Conservation (phyloP, 345 rosid genomes). For the Moricandia arvensis region DNA sequence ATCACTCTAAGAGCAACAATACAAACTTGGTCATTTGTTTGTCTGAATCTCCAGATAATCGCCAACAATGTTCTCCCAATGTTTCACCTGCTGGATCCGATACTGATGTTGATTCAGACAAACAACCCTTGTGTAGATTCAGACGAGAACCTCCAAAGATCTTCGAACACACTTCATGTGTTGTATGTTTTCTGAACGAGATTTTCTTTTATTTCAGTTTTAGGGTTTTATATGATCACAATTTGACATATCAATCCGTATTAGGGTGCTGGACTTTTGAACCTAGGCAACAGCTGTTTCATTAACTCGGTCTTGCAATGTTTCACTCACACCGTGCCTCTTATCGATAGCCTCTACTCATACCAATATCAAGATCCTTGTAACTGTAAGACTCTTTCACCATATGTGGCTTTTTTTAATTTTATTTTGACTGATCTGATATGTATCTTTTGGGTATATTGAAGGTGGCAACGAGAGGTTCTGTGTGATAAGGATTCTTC, state of each 20-base stretch:
- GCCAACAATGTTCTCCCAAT: neutral
- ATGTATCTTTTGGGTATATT: neutral
- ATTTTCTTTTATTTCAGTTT: neutral
- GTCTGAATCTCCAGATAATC: neutral
- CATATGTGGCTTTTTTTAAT: neutral
- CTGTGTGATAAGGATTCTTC: slow-evolving; percentile 58
- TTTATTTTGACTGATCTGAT: neutral
- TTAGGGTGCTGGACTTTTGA: slow-evolving; percentile 84
- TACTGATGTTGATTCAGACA: neutral
- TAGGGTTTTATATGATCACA: neutral
- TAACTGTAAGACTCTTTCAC: slow-evolving; percentile 37
- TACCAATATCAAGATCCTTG: slow-evolving; percentile 48
- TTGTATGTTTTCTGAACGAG: slow-evolving; percentile 27
- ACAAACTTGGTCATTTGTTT: neutral
- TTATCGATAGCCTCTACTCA: slow-evolving; percentile 55
- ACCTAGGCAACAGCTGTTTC: slow-evolving; percentile 85
- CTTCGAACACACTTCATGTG: slow-evolving; percentile 15
- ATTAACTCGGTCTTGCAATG: slow-evolving; percentile 86
- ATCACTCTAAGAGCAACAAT: neutral
- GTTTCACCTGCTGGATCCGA: slow-evolving; percentile 9
- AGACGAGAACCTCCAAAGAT: neutral
- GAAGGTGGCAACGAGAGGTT: slow-evolving; percentile 57
- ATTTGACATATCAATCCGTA: neutral
- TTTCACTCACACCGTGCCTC: slow-evolving; percentile 79
- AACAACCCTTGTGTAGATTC: neutral